A percentile compares a stretch with the other conserved stretches of the same genome.
Conservation (phyloP, 2,329 filamentous ascomycete species). For the Aspergillus ochraceus region DNA sequence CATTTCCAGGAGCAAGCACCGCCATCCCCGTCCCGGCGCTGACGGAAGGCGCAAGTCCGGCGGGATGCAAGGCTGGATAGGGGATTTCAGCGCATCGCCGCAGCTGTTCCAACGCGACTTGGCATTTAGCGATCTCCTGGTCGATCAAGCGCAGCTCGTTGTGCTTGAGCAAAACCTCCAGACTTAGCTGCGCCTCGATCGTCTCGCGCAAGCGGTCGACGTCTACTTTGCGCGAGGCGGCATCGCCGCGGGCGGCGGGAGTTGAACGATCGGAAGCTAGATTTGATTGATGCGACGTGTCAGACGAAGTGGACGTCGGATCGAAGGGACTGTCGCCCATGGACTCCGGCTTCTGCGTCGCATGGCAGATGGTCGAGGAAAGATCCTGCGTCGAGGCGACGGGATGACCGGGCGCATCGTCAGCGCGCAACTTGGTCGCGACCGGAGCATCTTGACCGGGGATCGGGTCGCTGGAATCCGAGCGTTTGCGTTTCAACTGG, state of each 20-base stretch:
- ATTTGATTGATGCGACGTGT: slow-evolving; percentile 3
- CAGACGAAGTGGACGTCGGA: neutral
- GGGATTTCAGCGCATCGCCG: slow-evolving; percentile 90
- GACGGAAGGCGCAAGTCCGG: slow-evolving; percentile 63
- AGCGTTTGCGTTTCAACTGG: slow-evolving; percentile 61
- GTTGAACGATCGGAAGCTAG: slow-evolving; percentile 6
- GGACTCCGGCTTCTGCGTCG: slow-evolving; percentile 13
- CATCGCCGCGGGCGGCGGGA: slow-evolving; percentile 21
- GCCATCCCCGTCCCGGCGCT: slow-evolving; percentile 73
- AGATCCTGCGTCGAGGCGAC: slow-evolving; percentile 5
- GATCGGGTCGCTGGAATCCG: slow-evolving; percentile 47
- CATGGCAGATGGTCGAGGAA: slow-evolving; percentile 14
- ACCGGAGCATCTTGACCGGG: slow-evolving; percentile 28
- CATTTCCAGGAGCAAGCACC: slow-evolving; percentile 61
- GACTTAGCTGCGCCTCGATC: slow-evolving; percentile 82
- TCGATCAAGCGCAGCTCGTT: slow-evolving; percentile 91
- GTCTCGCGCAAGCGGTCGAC: slow-evolving; percentile 62
- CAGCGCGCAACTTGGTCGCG: slow-evolving; percentile 33
- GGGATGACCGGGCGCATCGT: slow-evolving; percentile 20
- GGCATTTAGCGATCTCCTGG: slow-evolving; percentile 93
- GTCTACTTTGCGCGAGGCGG: slow-evolving; percentile 27
- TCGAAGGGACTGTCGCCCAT: slow-evolving; percentile 13
- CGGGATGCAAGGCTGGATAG: slow-evolving; percentile 70
- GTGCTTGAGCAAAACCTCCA: slow-evolving; percentile 92
- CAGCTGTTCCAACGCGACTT: slow-evolving; percentile 88